Conservation (phyloP, 805 yeast species). For the Crinitomyces ghanaensis region DNA sequence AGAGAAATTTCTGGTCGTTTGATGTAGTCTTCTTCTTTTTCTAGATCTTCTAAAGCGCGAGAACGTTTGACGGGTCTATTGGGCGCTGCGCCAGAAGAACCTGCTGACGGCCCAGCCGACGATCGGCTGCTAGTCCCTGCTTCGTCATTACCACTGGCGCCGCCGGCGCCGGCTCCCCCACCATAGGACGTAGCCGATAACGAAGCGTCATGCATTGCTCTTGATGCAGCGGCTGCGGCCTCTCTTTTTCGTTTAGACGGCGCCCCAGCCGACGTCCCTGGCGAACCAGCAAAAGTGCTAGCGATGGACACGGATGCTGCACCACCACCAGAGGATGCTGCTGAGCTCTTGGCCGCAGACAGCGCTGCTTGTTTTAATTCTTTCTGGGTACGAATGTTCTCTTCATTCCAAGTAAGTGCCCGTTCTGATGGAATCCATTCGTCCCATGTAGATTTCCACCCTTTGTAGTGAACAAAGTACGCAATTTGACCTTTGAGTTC, state of each 20-base stretch:
- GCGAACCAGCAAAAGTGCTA: neutral
- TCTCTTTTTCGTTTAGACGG: slow-evolving; percentile 14
- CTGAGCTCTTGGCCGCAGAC: slow-evolving; percentile 18
- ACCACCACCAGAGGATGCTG: slow-evolving; percentile 12
- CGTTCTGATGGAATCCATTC: slow-evolving; percentile 81
- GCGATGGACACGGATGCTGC: slow-evolving; percentile 1
- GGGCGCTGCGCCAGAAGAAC: slow-evolving; percentile 1
- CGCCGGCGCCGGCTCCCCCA: neutral
- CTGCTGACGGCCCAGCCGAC: no score
- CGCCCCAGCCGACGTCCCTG: slow-evolving; percentile 1
- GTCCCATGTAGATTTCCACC: slow-evolving; percentile 95
- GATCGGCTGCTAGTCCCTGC: no score
- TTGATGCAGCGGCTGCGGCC: no score
- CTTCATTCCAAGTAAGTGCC: slow-evolving; percentile 56
- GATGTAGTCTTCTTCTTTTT: slow-evolving; percentile 26
- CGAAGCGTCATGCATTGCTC: slow-evolving; percentile 5
- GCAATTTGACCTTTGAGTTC: slow-evolving; percentile 30
- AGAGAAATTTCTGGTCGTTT: slow-evolving; percentile 41
- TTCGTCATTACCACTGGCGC: neutral
- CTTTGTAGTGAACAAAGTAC: slow-evolving; percentile 77
- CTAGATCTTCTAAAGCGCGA: slow-evolving; percentile 25
- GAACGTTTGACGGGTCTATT: slow-evolving; percentile 10
- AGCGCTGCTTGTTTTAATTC: slow-evolving; percentile 43
- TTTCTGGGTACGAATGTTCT: slow-evolving; percentile 52
- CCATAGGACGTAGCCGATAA: slow-evolving; percentile 5